A percentile compares a stretch with the other conserved stretches of the same genome.
Evolutionary conservation across 352 stramenopile genomes (phyloP).

Genomic region (Phytophthora cajani): DNA sequence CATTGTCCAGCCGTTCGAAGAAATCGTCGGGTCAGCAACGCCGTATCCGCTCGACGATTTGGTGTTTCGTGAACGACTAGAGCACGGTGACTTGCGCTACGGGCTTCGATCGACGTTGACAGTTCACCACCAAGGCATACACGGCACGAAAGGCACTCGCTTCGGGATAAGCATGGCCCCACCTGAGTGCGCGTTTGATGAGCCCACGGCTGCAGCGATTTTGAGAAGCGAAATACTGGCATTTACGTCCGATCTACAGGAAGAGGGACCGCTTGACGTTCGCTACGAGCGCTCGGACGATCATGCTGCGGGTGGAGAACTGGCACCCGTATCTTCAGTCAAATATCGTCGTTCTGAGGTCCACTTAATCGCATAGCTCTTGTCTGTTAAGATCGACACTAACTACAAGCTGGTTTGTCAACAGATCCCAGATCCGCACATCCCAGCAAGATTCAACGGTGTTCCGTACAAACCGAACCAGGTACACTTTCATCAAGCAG

Average conservation of each 20-base stretch:
- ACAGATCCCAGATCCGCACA: constrained; percentile 59
- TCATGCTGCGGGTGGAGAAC: background rate
- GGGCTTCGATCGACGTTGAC: constrained; percentile 55
- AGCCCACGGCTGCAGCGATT: constrained; percentile 13
- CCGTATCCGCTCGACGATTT: constrained; percentile 64
- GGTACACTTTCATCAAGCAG: constrained; percentile 22
- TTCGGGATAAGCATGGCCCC: constrained; percentile 30
- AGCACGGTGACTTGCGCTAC: constrained; percentile 52
- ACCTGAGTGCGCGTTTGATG: constrained; percentile 29
- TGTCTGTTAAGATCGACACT: background rate
- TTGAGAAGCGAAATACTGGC: constrained; percentile 4
- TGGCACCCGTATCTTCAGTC: constrained; percentile 9
- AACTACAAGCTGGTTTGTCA: background rate
- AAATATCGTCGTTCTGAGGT: constrained; percentile 31
- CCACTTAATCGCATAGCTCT: background rate
- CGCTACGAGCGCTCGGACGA: background rate
- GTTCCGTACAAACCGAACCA: constrained; percentile 66
- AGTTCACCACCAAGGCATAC: constrained; percentile 50
- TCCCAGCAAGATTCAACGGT: constrained; percentile 69
- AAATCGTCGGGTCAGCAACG: constrained; percentile 11
- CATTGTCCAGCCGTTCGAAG: background rate
- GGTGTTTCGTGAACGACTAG: constrained; percentile 51
- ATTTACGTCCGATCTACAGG: background rate
- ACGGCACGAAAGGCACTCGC: constrained; percentile 22
- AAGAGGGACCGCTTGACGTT: background rate